Evolutionary conservation across 768 basidiomycete genomes (phyloP), one percentile per base, ranked within the genome.

Genomic region (Hydnum rufescens): DNA sequence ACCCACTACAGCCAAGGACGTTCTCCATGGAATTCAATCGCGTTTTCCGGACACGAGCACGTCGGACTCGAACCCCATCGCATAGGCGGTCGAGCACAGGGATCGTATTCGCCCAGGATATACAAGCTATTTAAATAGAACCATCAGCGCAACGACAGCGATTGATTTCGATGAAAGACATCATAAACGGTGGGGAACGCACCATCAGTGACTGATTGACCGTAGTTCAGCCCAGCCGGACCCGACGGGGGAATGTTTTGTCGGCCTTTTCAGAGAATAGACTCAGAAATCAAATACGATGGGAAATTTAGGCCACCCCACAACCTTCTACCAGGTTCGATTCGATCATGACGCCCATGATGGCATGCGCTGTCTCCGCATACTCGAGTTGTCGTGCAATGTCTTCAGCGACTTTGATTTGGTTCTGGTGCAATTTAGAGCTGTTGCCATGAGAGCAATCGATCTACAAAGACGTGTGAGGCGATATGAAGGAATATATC

Each of bases 391-490:
- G 87, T 44, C 68, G 70, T 18, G 78, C 90, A 57, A 99, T 81
- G 62, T 93, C 80, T 30, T 86, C 82, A 4, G 84, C 87, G 32
- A 97, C 93, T 54, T 83, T 78, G 2, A 79, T 68, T 67, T 99
- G 93, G 59, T 79, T 85, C 55, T 75, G 69, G 65, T 93, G 84
- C 62, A 95, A 85, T 67, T 99, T 96, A 55, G 73, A 76, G 60
- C 83, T 87, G 67, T 97, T 96, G 55, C 93, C 90, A 63, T 96
- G 92, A 59, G 88, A 92, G 73, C 93, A 93, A 65, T 93, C 88
- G 57, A 95, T 79, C 90, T 93, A 61, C 29, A 57, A 32, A 23
- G 6, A 18, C 6, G 25, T 53, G 31, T 23, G 25, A 22, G 19
- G 26, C n/a, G 55, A 19, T 3, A 32, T 22, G 52, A 60, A 49